phyloP scores from a whole-genome alignment of 495 filamentous ascomycete species.

The Alectoria sarmentosa region DNA sequence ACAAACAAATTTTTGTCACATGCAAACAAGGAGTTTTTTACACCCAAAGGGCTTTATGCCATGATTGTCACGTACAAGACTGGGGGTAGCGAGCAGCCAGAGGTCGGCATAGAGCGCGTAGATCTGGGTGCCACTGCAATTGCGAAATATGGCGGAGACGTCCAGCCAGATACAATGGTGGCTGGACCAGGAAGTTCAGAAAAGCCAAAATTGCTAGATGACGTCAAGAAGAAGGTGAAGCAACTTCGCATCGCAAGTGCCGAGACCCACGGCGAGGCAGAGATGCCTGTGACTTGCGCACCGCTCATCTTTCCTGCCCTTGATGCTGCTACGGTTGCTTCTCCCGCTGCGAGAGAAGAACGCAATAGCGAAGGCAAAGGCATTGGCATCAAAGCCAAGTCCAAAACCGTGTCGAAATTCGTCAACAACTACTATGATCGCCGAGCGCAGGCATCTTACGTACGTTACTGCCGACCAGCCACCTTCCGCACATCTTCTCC shows the following conservation, averaged over 20 bases:
- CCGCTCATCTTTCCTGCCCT: constrained; percentile 49
- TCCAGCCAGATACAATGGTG: constrained; percentile 1
- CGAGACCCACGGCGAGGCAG: constrained; percentile 5
- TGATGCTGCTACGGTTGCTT: constrained; percentile 33
- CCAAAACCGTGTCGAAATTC: neutral
- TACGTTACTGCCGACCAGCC: neutral
- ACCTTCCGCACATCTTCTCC: neutral
- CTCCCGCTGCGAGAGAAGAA: constrained; percentile 17
- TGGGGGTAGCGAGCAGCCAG: constrained; percentile 1
- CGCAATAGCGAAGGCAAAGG: no score
- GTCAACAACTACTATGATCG: neutral
- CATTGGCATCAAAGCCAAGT: no score
- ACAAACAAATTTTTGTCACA: constrained; percentile 24
- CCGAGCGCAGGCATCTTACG: neutral
- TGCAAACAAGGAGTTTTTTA: constrained; percentile 26
- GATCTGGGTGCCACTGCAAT: constrained; percentile 4
- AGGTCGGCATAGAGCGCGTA: neutral
- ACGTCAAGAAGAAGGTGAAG: constrained; percentile 2
- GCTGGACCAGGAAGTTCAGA: neutral
- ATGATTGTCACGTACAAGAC: constrained; percentile 28
- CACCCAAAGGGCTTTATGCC: constrained; percentile 25
- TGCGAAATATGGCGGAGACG: constrained; percentile 3
- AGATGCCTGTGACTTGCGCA: constrained; percentile 26
- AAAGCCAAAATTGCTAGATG: neutral
- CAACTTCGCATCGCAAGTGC: neutral